A percentile compares a stretch with the other conserved stretches of the same genome.
phyloP scores from a whole-genome alignment of 2,329 filamentous ascomycete species.

The Curvularia sp. region DNA sequence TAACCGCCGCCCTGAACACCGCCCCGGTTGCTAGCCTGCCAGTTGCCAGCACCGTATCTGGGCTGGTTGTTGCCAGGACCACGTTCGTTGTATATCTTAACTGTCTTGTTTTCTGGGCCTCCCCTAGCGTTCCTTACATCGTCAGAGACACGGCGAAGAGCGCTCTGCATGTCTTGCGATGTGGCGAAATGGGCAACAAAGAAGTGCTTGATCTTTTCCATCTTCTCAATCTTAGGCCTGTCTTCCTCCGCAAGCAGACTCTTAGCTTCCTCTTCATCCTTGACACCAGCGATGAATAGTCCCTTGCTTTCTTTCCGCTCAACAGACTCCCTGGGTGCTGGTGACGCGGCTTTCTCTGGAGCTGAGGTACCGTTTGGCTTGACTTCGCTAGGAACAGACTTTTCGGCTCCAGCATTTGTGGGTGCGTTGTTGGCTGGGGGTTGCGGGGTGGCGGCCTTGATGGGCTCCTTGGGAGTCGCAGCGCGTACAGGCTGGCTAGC shows the following conservation, averaged over 20 bases:
- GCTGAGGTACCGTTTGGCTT: conserved; percentile 60
- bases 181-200: conserved; percentile 87
- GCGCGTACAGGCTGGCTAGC: conserved; percentile 48
- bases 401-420: conserved; percentile 48
- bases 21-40: conserved; percentile 70
- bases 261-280: conserved; percentile 80
- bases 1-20: conserved; percentile 75
- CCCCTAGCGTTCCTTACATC: conserved; percentile 78
- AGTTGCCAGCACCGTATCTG: conserved; percentile 62
- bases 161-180: conserved; percentile 78
- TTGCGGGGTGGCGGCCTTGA: conserved; percentile 61
- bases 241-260: conserved; percentile 86
- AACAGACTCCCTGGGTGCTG: conserved; percentile 61
- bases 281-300: conserved; percentile 88
- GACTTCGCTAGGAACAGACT: conserved; percentile 52
- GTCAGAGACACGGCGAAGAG: conserved; percentile 75
- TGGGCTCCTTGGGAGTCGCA: conserved; percentile 53
- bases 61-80: conserved; percentile 56
- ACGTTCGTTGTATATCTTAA: conserved; percentile 80
- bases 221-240: conserved; percentile 74
- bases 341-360: conserved; percentile 49
- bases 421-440: conserved; percentile 47
- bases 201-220: conserved; percentile 76
- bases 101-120: conserved; percentile 78
- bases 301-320: conserved; percentile 73